Base-by-base conservation (phyloP, 1,284 basidiomycete species). In the Cryptococcus sp. region DNA sequence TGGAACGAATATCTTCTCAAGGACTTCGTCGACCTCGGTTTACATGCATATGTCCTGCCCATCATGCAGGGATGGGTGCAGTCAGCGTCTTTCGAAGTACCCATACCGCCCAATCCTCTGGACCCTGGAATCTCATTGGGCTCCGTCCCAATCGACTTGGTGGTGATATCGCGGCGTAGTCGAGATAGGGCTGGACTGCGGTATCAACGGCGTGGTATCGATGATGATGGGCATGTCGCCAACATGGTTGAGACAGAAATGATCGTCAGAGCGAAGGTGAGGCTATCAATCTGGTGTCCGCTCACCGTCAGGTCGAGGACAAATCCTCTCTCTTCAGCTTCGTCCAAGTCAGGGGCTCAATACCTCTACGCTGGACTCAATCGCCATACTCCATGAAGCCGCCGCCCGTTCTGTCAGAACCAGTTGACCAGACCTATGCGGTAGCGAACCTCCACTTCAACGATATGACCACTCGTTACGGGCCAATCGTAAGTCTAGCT, bases 51-150 rank as follows among this genome's bases (percentile, higher is more conserved):
- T 69, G 84, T 94, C 49, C 80, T 94, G 2, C 91, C 91, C 0
- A 82, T 95, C 51, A 89, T 93, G 84, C 92, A 96, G 79, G 93
- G 92, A 3, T 93, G 87, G 78, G 88, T 87, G 61, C 89, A 93
- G 70, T 81, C 85, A 0, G 76, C 88, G 0, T 78, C 82, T 1
- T 88, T 93, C 71, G 73, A 75, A 29, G 80, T 93, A 38, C 87
- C 89, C 4, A 60, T 73, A 5, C 59, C 54, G 26, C 63, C 55
- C 62, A 61, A 46, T 55, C 65, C 58, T 44, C 64, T 26, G 64
- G 70, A 64, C 55, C 69, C 46, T 50, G 45, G 46, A 4, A 51
- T 64, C 3, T 60, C 43, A 26, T 67, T 57, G 41, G 70, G 58
- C 45, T 55, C 54, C 0, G 68, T 80, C 3, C 75, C 77, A 0